Base-by-base conservation (phyloP, 2,329 filamentous ascomycete species). In the Penicillium sp. region DNA sequence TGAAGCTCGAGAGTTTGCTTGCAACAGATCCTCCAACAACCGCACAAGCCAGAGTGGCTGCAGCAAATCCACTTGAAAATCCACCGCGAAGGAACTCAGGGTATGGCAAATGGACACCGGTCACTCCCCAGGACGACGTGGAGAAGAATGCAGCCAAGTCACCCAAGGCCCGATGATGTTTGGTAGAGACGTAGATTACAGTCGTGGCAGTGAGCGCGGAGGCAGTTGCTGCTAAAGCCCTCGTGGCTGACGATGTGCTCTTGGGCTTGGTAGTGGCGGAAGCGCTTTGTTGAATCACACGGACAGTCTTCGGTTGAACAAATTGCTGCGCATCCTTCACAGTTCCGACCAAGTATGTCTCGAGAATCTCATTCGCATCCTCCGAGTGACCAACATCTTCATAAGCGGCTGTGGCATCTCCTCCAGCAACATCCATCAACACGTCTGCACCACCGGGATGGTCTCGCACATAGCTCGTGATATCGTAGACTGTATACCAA, bases 401-500 rank as follows among this genome's bases (percentile, higher is more conserved):
- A 57, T 74, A 79, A 3, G 69, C 75, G 11, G 60, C 65, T 0
- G 75, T 77, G 1, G 74, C 76, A 58, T 78, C 76, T 48, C 64
- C 62, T 11, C 76, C 76, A 38, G 73, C 76, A 22, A 71, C 62
- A 45, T 78, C 74, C 27, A 74, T 43, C 6, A 79, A 64, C 6
- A 76, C 65, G 5, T 77, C 75, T 36, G 64, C 66, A n/a, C 77
- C 77, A 10, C 74, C 74, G 1, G 85, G 85, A 57, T 87, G 85
- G 54, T 87, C 83, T 40, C 81, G 71, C 1, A 83, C 56, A 58
- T 86, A 87, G 39, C 79, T 77, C 1, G 84, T 80, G n/a, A 86
- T 73, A 67, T 87, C 75, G 61, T 85, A 86, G 2, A 87, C 85
- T 84, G 9, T 5, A 14, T 4, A 6, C 8, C 24, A 3, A 27